A percentile compares a stretch with the other conserved stretches of the same genome.
phyloP scores from a whole-genome alignment of 805 yeast species.

The Suhomyces sp. region DNA sequence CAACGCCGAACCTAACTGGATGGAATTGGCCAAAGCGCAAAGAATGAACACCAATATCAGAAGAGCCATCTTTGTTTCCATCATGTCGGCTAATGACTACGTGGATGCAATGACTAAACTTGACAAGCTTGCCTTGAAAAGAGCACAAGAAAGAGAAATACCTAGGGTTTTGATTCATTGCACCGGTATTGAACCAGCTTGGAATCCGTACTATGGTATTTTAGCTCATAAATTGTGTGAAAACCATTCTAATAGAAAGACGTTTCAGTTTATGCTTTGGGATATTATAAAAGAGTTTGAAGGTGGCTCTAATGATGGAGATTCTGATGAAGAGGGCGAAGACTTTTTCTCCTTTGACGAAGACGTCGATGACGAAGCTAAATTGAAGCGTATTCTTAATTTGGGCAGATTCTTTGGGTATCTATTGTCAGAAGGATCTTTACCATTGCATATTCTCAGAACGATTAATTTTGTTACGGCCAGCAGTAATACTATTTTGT shows the following conservation, averaged over 20 bases:
- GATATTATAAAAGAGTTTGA: conserved; percentile 75
- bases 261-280: conserved; percentile 90
- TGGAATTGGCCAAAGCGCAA: conserved; percentile 77
- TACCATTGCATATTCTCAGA: conserved; percentile 71
- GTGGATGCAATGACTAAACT: conserved; percentile 81
- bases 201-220: conserved; percentile 86
- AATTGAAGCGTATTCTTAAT: conserved; percentile 60
- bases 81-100: conserved; percentile 93
- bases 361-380: conserved; percentile 50
- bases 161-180: conserved; percentile 86
- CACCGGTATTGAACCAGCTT: conserved; percentile 73
- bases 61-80: conserved; percentile 87
- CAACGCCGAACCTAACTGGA: conserved; percentile 79
- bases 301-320: conserved; percentile 32
- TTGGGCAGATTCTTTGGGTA: conserved; percentile 80
- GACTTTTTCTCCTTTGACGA: conserved; percentile 35
- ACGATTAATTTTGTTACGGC: conserved; percentile 71
- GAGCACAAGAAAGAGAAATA: conserved; percentile 79
- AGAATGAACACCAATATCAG: conserved; percentile 95
- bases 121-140: conserved; percentile 75
- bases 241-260: conserved; percentile 69
- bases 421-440: conserved; percentile 66
- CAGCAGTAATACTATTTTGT: conserved; percentile 59
- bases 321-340: conserved; percentile 39
- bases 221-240: conserved; percentile 76